These are phyloP conservation scores for Verticillium klebahnii DNA, from an alignment of 2,329 filamentous ascomycete species.

Conservation along the genomic window DNA sequence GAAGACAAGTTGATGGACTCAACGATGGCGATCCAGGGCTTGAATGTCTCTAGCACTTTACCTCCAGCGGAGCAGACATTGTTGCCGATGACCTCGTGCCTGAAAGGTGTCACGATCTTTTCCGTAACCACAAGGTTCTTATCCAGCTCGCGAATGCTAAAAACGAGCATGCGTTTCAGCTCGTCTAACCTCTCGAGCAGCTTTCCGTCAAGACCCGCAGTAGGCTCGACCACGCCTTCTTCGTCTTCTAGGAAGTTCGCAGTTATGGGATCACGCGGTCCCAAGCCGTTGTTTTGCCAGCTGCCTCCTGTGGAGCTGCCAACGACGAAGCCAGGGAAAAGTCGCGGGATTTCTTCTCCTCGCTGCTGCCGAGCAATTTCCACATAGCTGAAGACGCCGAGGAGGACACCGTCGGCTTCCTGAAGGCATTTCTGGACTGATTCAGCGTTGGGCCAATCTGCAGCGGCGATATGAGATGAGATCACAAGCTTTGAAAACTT, in stretches of 20 bases:
- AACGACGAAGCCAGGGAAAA: constrained; percentile 89
- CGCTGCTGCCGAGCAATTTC: constrained; percentile 91
- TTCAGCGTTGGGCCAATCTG: constrained; percentile 92
- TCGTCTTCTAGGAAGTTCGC: constrained; percentile 85
- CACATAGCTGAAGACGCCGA: constrained; percentile 93
- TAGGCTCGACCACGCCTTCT: constrained; percentile 68
- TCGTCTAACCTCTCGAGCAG: constrained; percentile 82
- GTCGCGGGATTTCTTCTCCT: constrained; percentile 86
- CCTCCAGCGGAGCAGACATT: constrained; percentile 73
- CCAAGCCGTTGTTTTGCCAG: constrained; percentile 73
- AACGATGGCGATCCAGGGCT: constrained; percentile 82
- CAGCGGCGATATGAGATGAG: constrained; percentile 94
- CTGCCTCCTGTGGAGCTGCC: constrained; percentile 79
- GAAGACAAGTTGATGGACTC: constrained; percentile 88
- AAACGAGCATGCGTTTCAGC: constrained; percentile 77
- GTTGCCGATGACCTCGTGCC: constrained; percentile 77
- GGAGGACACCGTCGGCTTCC: constrained; percentile 93
- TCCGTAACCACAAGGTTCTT: constrained; percentile 74
- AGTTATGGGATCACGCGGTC: constrained; percentile 64
- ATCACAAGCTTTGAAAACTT: constrained; percentile 99
- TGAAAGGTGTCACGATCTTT: constrained; percentile 73
- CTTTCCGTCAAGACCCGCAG: constrained; percentile 67
- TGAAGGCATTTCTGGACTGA: constrained; percentile 92
- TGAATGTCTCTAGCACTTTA: constrained; percentile 82
- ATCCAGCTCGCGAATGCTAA: constrained; percentile 80